Percentiles rank a stretch among this genome's conserved stretches.
Evolutionary conservation across 345 rosid genomes (phyloP).

Genomic region (Eutrema japonicum): DNA sequence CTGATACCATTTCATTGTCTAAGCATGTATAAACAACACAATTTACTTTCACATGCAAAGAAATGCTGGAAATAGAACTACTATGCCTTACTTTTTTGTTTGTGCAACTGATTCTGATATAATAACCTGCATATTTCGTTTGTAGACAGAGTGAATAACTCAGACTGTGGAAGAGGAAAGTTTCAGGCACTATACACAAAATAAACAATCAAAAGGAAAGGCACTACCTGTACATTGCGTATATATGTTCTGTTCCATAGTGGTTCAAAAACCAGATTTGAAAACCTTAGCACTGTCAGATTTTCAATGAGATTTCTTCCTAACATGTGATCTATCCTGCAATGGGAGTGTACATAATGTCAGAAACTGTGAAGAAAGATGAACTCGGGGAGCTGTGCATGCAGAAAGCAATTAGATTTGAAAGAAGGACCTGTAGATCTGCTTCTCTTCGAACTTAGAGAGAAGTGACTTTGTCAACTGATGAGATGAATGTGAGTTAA

Average conservation of each 20-base stretch:
- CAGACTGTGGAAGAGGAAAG: constrained; percentile 16
- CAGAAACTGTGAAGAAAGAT: constrained; percentile 7
- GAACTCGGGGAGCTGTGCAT: background rate
- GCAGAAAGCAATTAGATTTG: background rate
- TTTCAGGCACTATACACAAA: background rate
- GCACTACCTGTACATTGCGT: constrained; percentile 62
- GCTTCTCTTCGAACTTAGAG: constrained; percentile 65
- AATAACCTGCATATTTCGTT: constrained; percentile 55
- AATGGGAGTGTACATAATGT: constrained; percentile 16
- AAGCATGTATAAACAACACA: constrained; percentile 1
- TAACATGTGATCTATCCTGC: constrained; percentile 77
- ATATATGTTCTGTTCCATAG: constrained; percentile 74
- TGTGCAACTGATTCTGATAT: constrained; percentile 61
- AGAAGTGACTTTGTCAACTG: constrained; percentile 62
- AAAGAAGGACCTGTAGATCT: constrained; percentile 65
- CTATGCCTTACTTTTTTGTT: constrained; percentile 49
- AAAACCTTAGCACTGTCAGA: constrained; percentile 73
- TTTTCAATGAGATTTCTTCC: constrained; percentile 82
- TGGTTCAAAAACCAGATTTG: constrained; percentile 78
- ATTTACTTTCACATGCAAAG: constrained; percentile 18
- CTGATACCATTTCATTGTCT: constrained; percentile 17
- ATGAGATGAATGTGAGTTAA: constrained; percentile 59
- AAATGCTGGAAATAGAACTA: constrained; percentile 17
- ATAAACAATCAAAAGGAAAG: constrained; percentile 3
- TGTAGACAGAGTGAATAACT: constrained; percentile 29